A percentile compares a stretch with the other conserved stretches of the same genome.
Evolutionary conservation across 1,284 basidiomycete genomes (phyloP).

Genomic region (Hypsizygus ulmarius): DNA sequence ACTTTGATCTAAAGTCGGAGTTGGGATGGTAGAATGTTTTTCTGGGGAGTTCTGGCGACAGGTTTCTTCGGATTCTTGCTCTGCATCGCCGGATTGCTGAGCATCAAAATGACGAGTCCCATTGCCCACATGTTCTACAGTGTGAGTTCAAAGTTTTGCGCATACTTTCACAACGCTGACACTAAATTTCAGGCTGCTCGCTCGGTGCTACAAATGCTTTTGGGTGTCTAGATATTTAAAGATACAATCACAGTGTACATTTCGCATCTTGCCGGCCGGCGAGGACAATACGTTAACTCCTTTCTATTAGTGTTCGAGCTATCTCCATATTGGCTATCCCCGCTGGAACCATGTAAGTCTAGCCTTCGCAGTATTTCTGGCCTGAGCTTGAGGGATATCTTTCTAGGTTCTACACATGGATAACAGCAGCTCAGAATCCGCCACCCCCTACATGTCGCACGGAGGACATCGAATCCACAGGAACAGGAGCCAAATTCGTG

Average conservation of each 20-base stretch:
- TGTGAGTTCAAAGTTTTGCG: constrained; percentile 39
- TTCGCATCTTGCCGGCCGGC: background rate
- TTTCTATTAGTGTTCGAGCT: constrained; percentile 49
- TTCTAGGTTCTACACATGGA: constrained; percentile 63
- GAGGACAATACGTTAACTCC: constrained; percentile 3
- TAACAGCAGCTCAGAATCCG: constrained; percentile 49
- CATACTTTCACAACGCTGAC: constrained; percentile 5
- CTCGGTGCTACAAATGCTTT: constrained; percentile 69
- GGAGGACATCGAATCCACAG: constrained; percentile 41
- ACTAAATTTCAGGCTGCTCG: constrained; percentile 52
- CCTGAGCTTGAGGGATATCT: constrained; percentile 6
- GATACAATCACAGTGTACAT: constrained; percentile 66
- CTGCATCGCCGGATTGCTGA: constrained; percentile 65
- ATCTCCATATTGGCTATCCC: constrained; percentile 61
- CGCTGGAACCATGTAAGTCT: constrained; percentile 55
- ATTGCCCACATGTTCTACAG: constrained; percentile 77
- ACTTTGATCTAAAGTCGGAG: constrained; percentile 34
- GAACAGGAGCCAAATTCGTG: constrained; percentile 14
- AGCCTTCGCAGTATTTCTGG: constrained; percentile 1
- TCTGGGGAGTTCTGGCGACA: constrained; percentile 63
- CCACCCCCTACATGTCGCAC: constrained; percentile 31
- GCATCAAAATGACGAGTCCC: constrained; percentile 72
- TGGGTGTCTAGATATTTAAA: constrained; percentile 66
- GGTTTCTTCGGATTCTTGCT: constrained; percentile 74
- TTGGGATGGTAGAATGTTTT: constrained; percentile 55